Percentiles rank a stretch among this genome's conserved stretches.
Conservation (phyloP, 768 basidiomycete species). For the Polyporus arcularius region DNA sequence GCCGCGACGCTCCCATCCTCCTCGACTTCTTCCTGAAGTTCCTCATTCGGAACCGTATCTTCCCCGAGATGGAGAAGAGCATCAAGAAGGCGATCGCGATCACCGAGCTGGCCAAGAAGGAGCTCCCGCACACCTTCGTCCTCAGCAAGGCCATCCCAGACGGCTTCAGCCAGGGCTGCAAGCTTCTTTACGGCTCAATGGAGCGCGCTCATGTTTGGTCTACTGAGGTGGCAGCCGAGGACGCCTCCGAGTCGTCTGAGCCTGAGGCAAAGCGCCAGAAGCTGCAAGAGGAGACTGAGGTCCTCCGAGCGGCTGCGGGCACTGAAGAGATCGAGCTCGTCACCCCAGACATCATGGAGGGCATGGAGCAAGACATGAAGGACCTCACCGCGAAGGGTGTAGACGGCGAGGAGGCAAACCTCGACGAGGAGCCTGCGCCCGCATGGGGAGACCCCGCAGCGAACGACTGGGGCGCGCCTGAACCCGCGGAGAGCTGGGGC, state of each 20-base stretch:
- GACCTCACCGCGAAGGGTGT: slow-evolving; percentile 20
- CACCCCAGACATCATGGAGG: slow-evolving; percentile 12
- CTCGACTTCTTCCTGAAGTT: slow-evolving; percentile 62
- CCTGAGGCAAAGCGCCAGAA: slow-evolving; percentile 28
- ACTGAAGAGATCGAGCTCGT: slow-evolving; percentile 14
- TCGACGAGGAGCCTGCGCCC: slow-evolving; percentile 1
- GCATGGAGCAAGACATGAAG: slow-evolving; percentile 14
- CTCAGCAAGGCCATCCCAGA: slow-evolving; percentile 52
- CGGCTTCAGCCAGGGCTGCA: slow-evolving; percentile 50
- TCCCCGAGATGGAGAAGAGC: slow-evolving; percentile 53
- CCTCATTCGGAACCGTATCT: slow-evolving; percentile 54
- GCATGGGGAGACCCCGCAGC: slow-evolving; percentile 20
- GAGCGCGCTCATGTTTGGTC: slow-evolving; percentile 4
- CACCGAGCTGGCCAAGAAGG: slow-evolving; percentile 43
- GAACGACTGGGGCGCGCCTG: slow-evolving; percentile 5
- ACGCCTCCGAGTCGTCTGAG: slow-evolving; percentile 29
- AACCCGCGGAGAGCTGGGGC: slow-evolving; percentile 13
- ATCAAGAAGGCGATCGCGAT: slow-evolving; percentile 49
- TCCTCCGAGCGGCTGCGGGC: slow-evolving; percentile 16
- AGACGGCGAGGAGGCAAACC: slow-evolving; percentile 10
- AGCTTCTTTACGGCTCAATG: slow-evolving; percentile 47
- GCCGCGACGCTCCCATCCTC: slow-evolving; percentile 53
- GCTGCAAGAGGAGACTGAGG: slow-evolving; percentile 11
- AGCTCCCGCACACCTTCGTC: slow-evolving; percentile 51
- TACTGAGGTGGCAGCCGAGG: slow-evolving; percentile 9